Base-by-base conservation (phyloP, 1,284 basidiomycete species). In the Phylloboletellus chloephorus region DNA sequence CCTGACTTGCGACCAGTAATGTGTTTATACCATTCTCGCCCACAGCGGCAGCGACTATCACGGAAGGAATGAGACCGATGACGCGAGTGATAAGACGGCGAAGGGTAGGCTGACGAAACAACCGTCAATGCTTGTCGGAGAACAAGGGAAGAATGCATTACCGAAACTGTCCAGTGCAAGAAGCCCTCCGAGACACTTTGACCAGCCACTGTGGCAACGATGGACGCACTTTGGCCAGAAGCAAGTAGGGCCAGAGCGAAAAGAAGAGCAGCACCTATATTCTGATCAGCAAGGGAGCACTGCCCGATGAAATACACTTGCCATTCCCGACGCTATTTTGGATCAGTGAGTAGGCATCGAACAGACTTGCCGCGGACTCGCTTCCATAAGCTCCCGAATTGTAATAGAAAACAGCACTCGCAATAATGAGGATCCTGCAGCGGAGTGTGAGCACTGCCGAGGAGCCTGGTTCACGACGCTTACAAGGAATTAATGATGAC, bases 161-260 rank as follows among this genome's bases (percentile, higher is more conserved):
- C 87, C 42, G 88, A 86, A 35, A 91, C 76, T 39, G 77, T 76
- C 94, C 94, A 98, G 43, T 81, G 78, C 47, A 98, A 74, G 64
- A 97, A 96, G 0, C 95, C 95, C 65, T 98, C 95, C 0, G 84
- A 86, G 23, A 98, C 87, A 31, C 93, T 83, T 65, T 98, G 85
- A 0, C 94, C 95, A 0, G 92, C 88, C 9, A 98, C 74, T 0
- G 93, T 98, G 6, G 90, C 93, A 2, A 96, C 89, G 47, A 98
- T 79, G 7, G 87, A 90, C 0, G 95, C 89, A 50, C 88, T 91
- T 70, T 98, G 92, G 3, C 94, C 94, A 0, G 92, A 75, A 26
- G 84, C 82, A 7, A 96, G 73, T 6, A 96, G 67, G 0, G 88
- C 88, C 28, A 97, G 60, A 0, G 93, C 92, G 54, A 96, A 96